Base-by-base conservation (phyloP, 495 filamentous ascomycete genomes). In the Penicillium waksmanii region DNA sequence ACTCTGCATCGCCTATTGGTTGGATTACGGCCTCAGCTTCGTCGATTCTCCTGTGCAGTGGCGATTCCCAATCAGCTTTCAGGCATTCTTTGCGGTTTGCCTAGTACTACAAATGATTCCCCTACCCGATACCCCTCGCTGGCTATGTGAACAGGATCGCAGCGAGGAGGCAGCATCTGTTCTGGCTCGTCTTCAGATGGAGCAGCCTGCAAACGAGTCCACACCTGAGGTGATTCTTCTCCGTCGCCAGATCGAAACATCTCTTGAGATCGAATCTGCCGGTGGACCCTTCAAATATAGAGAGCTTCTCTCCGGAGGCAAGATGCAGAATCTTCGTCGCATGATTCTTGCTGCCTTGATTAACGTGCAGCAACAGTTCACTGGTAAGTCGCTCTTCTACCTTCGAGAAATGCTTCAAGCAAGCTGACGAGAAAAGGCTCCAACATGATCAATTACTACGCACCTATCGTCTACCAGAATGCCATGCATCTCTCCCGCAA, bases 81-180 rank as follows among this genome's bases (percentile, higher is more conserved):
- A 87, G 58, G 80, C 82, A 56, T 66, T 87, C 58, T 85, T 87
- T 66, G 82, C 84, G 27, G 60, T 85, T 58, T 70, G 79, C 43
- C 68, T 86, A 60, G 77, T 82, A 38, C 56, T 82, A 34, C 79
- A 83, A 35, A 87, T 89, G 74, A 67, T 76, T 13, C 82, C 82
- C 57, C 78, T 92, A 1, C 90, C 88, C 5, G 90, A 87, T 66
- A 82, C 82, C 43, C 77, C 86, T 56, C 72, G 81, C 51, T 84
- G 82, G 81, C 73, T 84, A 25, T 76, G 80, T 31, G 74, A 79
- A 21, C 75, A 83, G 51, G 81, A 79, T 47, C 72, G 80, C 1
- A 66, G 79, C 52, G 77, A 82, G 17, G 81, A 84, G 60, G 82
- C 82, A 0, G 70, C 74, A 6, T 66, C 82, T 5, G 76, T 82